Conservation (phyloP, 371 early-diverging fungal genomes). For the Mortierella sp. region DNA sequence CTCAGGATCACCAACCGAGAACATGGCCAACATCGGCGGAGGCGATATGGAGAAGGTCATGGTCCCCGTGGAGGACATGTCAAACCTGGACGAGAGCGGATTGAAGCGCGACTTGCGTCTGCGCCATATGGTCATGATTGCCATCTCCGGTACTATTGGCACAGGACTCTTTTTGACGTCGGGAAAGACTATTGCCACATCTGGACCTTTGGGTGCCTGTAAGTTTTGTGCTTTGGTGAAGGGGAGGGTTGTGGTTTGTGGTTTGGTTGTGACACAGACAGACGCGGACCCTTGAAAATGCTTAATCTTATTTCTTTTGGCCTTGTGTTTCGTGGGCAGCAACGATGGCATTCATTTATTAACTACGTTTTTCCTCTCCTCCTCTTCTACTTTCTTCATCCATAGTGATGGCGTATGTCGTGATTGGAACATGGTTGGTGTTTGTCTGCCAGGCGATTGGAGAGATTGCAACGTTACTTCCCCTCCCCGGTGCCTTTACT, state of each 20-base stretch:
- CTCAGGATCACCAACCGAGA: not conserved
- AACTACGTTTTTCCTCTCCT: not conserved
- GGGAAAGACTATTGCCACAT: slow-evolving; percentile 76
- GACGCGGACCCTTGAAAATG: not conserved
- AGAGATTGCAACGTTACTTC: slow-evolving; percentile 87
- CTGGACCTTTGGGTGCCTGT: slow-evolving; percentile 82
- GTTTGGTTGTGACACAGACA: not conserved
- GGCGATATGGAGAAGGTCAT: slow-evolving; percentile 12
- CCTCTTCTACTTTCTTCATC: not conserved
- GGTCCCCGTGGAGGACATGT: slow-evolving; percentile 22
- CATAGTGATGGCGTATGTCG: slow-evolving; percentile 73
- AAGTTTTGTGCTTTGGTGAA: slow-evolving; percentile 3
- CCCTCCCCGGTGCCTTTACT: slow-evolving; percentile 85
- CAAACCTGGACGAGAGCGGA: slow-evolving; percentile 16
- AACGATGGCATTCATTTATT: not conserved
- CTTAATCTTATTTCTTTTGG: not conserved
- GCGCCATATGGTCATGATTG: slow-evolving; percentile 84
- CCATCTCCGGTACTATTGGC: slow-evolving; percentile 82
- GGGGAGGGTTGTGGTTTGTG: not conserved
- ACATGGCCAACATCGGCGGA: not conserved
- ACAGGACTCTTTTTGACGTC: slow-evolving; percentile 90
- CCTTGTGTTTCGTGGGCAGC: not conserved
- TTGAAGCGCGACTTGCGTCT: slow-evolving; percentile 69
- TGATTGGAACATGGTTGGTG: slow-evolving; percentile 82
- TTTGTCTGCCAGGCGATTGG: slow-evolving; percentile 87